A percentile compares a stretch with the other conserved stretches of the same genome.
Evolutionary conservation across 371 early-diverging fungal genomes (phyloP).

Genomic region (Mortierella sp.): DNA sequence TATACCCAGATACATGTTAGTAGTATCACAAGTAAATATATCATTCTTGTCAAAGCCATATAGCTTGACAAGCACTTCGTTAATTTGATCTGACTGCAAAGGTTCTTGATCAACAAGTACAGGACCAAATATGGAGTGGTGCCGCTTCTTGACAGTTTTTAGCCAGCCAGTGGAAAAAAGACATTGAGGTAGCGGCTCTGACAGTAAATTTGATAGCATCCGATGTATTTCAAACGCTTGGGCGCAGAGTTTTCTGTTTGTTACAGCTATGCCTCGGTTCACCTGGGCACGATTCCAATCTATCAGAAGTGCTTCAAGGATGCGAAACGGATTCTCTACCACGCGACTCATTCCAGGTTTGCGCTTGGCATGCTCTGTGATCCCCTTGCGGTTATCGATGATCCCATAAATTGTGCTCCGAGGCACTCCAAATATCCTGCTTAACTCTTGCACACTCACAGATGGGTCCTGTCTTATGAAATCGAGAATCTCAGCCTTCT

Average conservation of each 20-base stretch:
- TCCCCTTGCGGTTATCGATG: background rate
- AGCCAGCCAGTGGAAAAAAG: conserved; percentile 15
- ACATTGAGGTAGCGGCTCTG: conserved; percentile 2
- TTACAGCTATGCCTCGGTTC: background rate
- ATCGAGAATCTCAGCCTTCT: background rate
- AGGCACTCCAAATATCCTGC: background rate
- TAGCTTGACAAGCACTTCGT: background rate
- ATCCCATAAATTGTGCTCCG: background rate
- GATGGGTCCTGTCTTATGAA: background rate
- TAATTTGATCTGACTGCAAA: background rate
- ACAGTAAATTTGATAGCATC: conserved; percentile 7
- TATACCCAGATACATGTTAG: conserved; percentile 5
- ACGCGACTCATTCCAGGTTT: background rate
- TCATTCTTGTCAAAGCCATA: background rate
- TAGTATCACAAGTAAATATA: conserved; percentile 6
- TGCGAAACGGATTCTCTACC: conserved; percentile 1
- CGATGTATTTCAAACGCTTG: conserved; percentile 16
- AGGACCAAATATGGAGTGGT: background rate
- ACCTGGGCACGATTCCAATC: background rate
- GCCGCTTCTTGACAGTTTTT: conserved; percentile 7
- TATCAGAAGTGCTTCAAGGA: conserved; percentile 10
- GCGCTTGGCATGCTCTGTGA: no score
- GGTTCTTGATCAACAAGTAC: background rate
- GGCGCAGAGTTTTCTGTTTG: background rate
- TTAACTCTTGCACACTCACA: background rate